Evolutionary conservation across 1,284 basidiomycete species (phyloP).

Genomic region (Nidula niveotomentosa): DNA sequence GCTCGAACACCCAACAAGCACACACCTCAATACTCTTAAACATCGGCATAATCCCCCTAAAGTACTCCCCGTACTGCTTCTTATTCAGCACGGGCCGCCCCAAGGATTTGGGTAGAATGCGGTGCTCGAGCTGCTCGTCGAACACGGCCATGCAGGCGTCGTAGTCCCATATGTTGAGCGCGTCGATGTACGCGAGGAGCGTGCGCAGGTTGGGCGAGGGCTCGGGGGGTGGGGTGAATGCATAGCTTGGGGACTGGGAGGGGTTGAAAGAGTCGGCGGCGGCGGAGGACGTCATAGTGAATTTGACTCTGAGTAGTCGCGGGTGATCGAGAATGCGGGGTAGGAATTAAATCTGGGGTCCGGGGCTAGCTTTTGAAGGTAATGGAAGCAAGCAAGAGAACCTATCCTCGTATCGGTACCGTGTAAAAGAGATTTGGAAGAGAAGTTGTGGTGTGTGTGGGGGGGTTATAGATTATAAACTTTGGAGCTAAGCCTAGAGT

Average conservation of each 20-base stretch:
- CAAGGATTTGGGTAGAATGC: slow-evolving; percentile 31
- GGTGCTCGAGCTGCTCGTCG: slow-evolving; percentile 30
- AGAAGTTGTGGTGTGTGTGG: no score
- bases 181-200: slow-evolving; percentile 26
- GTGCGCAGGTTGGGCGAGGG: slow-evolving; percentile 30
- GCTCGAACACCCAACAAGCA: not conserved
- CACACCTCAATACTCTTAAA: slow-evolving; percentile 26
- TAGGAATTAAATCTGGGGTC: not conserved
- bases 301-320: not conserved
- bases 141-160: slow-evolving; percentile 23
- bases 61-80: slow-evolving; percentile 29
- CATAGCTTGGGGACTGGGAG: slow-evolving; percentile 16
- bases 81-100: slow-evolving; percentile 32
- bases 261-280: slow-evolving; percentile 14
- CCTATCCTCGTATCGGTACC: no score
- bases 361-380: not conserved
- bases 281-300: not conserved
- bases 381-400: no score
- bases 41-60: slow-evolving; percentile 22
- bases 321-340: not conserved
- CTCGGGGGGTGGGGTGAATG: slow-evolving; percentile 19
- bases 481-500: no score
- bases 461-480: no score
- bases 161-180: slow-evolving; percentile 25
- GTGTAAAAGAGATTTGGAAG: no score